These are phyloP conservation scores for Wickerhamiella dianesei DNA, from an alignment of 805 yeast species.

Conservation along the genomic window DNA sequence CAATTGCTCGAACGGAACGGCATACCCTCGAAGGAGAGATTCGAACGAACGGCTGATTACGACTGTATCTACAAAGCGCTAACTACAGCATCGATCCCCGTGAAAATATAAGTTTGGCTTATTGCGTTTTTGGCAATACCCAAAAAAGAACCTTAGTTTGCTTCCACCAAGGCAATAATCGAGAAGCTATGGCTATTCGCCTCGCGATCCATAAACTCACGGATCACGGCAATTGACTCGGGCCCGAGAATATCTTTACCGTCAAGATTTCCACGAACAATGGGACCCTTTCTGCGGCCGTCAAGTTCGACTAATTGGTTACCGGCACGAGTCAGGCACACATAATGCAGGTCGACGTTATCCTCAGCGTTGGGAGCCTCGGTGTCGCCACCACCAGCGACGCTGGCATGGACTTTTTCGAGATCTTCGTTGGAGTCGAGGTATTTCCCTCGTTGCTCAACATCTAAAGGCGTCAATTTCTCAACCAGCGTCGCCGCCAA, in stretches of 20 bases:
- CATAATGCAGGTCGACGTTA: constrained; percentile 55
- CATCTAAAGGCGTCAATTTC: constrained; percentile 17
- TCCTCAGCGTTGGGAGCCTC: constrained; percentile 31
- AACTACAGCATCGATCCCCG: not conserved
- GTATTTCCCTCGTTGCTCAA: constrained; percentile 30
- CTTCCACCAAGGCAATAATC: constrained; percentile 44
- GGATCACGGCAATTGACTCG: constrained; percentile 40
- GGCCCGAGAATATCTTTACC: constrained; percentile 35
- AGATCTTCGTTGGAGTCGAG: constrained; percentile 31
- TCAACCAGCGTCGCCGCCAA: constrained; percentile 21
- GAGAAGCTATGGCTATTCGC: constrained; percentile 39
- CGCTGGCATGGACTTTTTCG: constrained; percentile 30
- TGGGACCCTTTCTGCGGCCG: constrained; percentile 72
- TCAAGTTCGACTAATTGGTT: constrained; percentile 64
- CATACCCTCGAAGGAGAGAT: not conserved
- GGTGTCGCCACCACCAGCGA: constrained; percentile 28
- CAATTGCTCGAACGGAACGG: not conserved
- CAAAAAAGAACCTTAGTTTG: not conserved
- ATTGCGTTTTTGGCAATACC: not conserved
- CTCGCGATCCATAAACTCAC: constrained; percentile 46
- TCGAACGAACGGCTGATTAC: not conserved
- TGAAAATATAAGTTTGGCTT: not conserved
- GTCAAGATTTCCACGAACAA: constrained; percentile 29
- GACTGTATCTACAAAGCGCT: not conserved
- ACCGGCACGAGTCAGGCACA: constrained; percentile 44